Percentiles rank a stretch among this genome's conserved stretches.
These are phyloP conservation scores for Trichoderma lentiforme DNA, from an alignment of 2,329 filamentous ascomycete species.

Conservation along the genomic window DNA sequence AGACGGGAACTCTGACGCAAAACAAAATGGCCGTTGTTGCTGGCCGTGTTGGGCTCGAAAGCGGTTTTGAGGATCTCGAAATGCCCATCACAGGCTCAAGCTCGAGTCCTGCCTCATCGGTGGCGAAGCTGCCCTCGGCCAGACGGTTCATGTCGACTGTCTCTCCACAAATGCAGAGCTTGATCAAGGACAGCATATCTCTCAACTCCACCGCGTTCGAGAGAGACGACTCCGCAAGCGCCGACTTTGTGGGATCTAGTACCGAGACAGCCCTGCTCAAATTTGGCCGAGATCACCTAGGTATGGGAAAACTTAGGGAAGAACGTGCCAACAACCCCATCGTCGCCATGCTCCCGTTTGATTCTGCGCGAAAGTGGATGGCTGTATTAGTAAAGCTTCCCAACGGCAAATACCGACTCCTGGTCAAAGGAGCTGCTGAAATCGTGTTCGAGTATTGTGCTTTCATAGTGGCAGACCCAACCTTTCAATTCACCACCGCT, in stretches of 20 bases:
- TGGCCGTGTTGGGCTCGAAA: conserved; percentile 48
- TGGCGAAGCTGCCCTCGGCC: conserved; percentile 28
- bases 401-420: conserved; percentile 45
- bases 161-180: conserved; percentile 32
- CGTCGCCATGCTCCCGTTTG: conserved; percentile 51
- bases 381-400: conserved; percentile 49
- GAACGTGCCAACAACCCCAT: conserved; percentile 46
- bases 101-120: conserved; percentile 1
- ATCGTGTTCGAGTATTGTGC: conserved; percentile 48
- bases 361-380: conserved; percentile 55
- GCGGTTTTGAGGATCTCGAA: conserved; percentile 37
- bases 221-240: conserved; percentile 35
- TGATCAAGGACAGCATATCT: conserved; percentile 41
- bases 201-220: conserved; percentile 55
- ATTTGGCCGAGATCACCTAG: conserved; percentile 49
- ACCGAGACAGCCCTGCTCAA: conserved; percentile 53
- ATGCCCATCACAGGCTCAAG: conserved; percentile 17
- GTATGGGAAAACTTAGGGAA: conserved; percentile 43
- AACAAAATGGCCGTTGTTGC: conserved; percentile 62
- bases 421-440: conserved; percentile 58
- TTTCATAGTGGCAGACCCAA: conserved; percentile 45
- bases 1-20: conserved; percentile 63
- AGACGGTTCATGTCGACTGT: conserved; percentile 31
- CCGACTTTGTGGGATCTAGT: conserved; percentile 51
- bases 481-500: conserved; percentile 27